Evolutionary conservation across 805 yeast species (phyloP).

Genomic region (Teunomyces lycoperdinae): DNA sequence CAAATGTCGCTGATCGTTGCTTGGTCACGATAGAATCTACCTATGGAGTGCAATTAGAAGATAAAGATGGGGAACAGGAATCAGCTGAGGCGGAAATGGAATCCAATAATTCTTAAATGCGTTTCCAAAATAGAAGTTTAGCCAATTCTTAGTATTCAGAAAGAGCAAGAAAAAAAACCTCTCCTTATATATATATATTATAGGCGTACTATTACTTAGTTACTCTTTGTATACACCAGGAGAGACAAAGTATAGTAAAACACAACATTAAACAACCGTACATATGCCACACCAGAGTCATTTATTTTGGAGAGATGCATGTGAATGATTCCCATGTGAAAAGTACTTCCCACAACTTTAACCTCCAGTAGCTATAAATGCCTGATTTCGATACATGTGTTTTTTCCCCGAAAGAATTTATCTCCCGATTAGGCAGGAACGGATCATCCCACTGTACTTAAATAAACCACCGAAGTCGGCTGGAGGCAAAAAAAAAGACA

Average conservation of each 20-base stretch:
- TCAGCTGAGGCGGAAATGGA: neutral
- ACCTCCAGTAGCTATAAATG: too few relatives aligned
- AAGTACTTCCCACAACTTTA: neutral
- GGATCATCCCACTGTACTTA: conserved; percentile 1
- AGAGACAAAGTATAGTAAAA: too few relatives aligned
- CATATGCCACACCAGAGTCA: neutral
- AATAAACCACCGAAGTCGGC: conserved; percentile 1
- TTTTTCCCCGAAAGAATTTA: conserved; percentile 1
- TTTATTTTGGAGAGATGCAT: neutral
- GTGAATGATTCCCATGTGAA: neutral
- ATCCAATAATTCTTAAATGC: neutral
- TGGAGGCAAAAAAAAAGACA: neutral
- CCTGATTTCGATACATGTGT: neutral
- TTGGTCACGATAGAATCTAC: conserved; percentile 24
- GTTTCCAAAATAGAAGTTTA: neutral
- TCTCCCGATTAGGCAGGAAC: conserved; percentile 2
- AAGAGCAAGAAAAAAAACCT: too few relatives aligned
- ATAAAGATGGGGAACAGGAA: conserved; percentile 6
- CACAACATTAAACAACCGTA: too few relatives aligned
- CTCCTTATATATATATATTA: too few relatives aligned
- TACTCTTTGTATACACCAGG: too few relatives aligned
- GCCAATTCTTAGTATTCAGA: too few relatives aligned
- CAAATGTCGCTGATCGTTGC: conserved; percentile 14
- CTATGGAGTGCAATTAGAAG: conserved; percentile 15
- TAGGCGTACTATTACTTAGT: too few relatives aligned